A percentile compares a stretch with the other conserved stretches of the same genome.
phyloP scores from a whole-genome alignment of 2,329 filamentous ascomycete species.

The Tolypocladium album region DNA sequence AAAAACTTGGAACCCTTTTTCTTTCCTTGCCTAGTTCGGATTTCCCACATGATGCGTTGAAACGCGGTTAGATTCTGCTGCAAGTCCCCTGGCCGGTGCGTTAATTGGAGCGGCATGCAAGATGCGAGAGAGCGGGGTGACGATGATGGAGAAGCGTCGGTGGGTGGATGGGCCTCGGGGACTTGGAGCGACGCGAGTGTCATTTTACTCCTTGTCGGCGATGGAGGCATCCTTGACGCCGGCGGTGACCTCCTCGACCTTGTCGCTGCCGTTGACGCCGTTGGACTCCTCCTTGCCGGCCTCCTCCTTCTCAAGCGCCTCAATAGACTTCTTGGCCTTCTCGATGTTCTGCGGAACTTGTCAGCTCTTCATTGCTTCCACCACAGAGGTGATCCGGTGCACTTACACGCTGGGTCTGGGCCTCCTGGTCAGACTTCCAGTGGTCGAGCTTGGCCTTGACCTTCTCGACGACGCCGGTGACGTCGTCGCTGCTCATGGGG shows the following conservation, averaged over 20 bases:
- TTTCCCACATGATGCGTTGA: background rate
- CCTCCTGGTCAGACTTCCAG: constrained; percentile 86
- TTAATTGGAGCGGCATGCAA: background rate
- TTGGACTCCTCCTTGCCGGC: constrained; percentile 45
- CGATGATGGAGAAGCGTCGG: background rate
- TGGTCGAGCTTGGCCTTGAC: constrained; percentile 81
- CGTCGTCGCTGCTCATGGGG: constrained; percentile 75
- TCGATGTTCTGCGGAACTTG: constrained; percentile 65
- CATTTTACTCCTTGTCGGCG: constrained; percentile 39
- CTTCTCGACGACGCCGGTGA: constrained; percentile 73
- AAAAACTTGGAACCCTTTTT: background rate
- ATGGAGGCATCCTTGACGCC: constrained; percentile 41
- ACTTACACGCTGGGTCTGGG: constrained; percentile 81
- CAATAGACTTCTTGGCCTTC: constrained; percentile 93
- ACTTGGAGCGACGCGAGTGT: background rate
- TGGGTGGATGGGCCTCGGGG: background rate
- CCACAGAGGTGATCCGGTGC: background rate
- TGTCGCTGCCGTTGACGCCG: constrained; percentile 31
- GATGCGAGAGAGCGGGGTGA: background rate
- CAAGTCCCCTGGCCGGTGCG: background rate
- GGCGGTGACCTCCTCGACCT: constrained; percentile 42
- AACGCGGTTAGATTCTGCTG: background rate
- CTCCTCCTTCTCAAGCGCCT: constrained; percentile 60
- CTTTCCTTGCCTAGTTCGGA: background rate
- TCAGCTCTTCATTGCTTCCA: constrained; percentile 14